Evolutionary conservation across 1,139 yeast species (phyloP).

Genomic region (Debaryomyces nepalensis): DNA sequence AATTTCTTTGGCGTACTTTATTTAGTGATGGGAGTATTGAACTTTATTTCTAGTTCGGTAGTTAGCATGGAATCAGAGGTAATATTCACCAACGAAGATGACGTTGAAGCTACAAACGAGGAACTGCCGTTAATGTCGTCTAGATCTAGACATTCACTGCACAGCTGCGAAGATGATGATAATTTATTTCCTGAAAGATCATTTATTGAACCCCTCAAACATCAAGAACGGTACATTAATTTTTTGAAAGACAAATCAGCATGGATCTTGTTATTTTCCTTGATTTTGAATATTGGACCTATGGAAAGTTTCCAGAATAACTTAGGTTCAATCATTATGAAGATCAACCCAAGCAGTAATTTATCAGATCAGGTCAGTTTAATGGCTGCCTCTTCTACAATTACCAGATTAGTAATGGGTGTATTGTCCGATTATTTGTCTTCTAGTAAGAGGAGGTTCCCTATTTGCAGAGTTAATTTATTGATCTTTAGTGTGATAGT

Average conservation of each 20-base stretch:
- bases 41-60: constrained; percentile 65
- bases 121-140: constrained; percentile 14
- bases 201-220: constrained; percentile 49
- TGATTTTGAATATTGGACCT: constrained; percentile 80
- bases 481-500: constrained; percentile 43
- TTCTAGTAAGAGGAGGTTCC: constrained; percentile 29
- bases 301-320: constrained; percentile 86
- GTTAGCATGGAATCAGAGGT: constrained; percentile 66
- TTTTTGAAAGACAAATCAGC: constrained; percentile 70
- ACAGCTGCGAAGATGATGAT: constrained; percentile 21
- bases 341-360: constrained; percentile 40
- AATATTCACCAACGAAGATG: constrained; percentile 39
- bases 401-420: constrained; percentile 64
- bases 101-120: constrained; percentile 24
- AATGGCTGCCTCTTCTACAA: constrained; percentile 46
- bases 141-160: constrained; percentile 9
- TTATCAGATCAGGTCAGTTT: constrained; percentile 51
- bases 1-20: constrained; percentile 61
- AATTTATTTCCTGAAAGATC: constrained; percentile 29
- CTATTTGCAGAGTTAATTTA: constrained; percentile 47
- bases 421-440: constrained; percentile 61
- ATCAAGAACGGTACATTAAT: constrained; percentile 47
- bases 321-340: constrained; percentile 65
- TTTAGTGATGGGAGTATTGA: constrained; percentile 56
- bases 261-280: constrained; percentile 63